Percentiles rank a stretch among this genome's conserved stretches.
Conservation (phyloP, 768 basidiomycete genomes). For the Cyclocybe aegerita region DNA sequence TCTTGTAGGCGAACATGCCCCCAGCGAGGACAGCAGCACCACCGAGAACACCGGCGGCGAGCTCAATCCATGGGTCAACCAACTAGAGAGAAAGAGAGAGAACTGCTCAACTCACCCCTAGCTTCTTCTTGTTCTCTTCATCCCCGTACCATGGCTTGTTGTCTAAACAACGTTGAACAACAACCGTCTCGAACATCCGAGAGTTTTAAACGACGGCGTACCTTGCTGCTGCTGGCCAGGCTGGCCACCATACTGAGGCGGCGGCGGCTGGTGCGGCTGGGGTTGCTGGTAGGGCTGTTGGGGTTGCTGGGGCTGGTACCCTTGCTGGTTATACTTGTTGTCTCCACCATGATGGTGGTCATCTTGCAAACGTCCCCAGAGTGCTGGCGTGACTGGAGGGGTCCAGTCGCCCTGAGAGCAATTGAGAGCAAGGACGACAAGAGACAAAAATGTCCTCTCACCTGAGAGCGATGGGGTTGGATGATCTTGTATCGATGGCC, state of each 20-base stretch:
- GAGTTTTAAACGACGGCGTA: constrained; percentile 4
- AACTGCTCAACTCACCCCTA: constrained; percentile 41
- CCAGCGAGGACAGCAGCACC: constrained; percentile 53
- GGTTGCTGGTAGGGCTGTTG: constrained; percentile 26
- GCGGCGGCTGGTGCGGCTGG: constrained; percentile 20
- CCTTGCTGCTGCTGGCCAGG: constrained; percentile 17
- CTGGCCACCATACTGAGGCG: constrained; percentile 14
- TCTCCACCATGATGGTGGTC: constrained; percentile 9
- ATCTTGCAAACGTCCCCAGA: constrained; percentile 60
- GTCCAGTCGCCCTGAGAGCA: constrained; percentile 61
- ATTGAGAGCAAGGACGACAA: background rate
- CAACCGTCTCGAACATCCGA: constrained; percentile 3
- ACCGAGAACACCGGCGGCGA: constrained; percentile 62
- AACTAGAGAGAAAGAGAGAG: background rate
- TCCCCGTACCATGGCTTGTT: constrained; percentile 22
- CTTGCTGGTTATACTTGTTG: constrained; percentile 23
- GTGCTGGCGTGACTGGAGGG: constrained; percentile 57
- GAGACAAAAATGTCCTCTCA: constrained; percentile 18
- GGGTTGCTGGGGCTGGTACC: constrained; percentile 23
- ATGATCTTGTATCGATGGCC: constrained; percentile 67
- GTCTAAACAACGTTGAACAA: background rate
- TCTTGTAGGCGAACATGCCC: constrained; percentile 51
- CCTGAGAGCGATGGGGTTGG: constrained; percentile 72
- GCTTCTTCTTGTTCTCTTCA: constrained; percentile 54
- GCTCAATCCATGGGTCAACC: constrained; percentile 31